Evolutionary conservation across 2,329 filamentous ascomycete genomes (phyloP), one percentile per base, ranked within the genome.

Genomic region (Fusarium chuoi): DNA sequence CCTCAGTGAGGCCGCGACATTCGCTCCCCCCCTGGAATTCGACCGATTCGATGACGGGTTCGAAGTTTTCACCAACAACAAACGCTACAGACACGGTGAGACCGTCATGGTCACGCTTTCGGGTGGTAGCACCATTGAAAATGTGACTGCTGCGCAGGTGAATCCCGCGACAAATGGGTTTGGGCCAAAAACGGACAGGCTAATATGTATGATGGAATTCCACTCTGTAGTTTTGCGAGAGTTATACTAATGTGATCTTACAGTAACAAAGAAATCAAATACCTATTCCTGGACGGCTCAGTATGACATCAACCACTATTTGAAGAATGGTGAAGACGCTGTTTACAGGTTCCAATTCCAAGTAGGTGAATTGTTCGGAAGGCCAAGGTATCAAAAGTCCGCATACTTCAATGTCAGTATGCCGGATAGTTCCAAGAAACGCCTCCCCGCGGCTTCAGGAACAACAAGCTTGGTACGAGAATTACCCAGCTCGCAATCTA

Each of bases 21-120:
- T 49, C 18, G 5, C 18, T 4, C 3, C 8, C 2, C 46, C 46
- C 46, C 22, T 15, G 14, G 4, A 11, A 14, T 35, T 5, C 15
- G 17, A 9, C 18, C 5, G 5, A 6, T 2, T 1, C 3, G 9
- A 35, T 13, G 46, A 35, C 20, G 22, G 5, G 6, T 0, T 1
- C 10, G 10, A 5, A 51, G 12, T 13, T 1, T 35, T 18, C 7
- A 12, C 3, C 22, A 24, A 51, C 9, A 51, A 33, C 30, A 3
- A 5, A 24, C 30, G 48, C 22, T 51, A 35, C 11, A 33, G 8
- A 1, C 10, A 17, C 5, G 15, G 48, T 10, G 22, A 49, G 15
- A 1, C 4, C 6, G 15, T 44, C n/a, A 5, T 5, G 6, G 17
- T 18, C n/a, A 3, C 2, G 24, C 6, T 44, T 44, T 44, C n/a